A percentile compares a stretch with the other conserved stretches of the same genome.
phyloP scores from a whole-genome alignment of 768 basidiomycete species.

The Leccinum olivaceopallidum region DNA sequence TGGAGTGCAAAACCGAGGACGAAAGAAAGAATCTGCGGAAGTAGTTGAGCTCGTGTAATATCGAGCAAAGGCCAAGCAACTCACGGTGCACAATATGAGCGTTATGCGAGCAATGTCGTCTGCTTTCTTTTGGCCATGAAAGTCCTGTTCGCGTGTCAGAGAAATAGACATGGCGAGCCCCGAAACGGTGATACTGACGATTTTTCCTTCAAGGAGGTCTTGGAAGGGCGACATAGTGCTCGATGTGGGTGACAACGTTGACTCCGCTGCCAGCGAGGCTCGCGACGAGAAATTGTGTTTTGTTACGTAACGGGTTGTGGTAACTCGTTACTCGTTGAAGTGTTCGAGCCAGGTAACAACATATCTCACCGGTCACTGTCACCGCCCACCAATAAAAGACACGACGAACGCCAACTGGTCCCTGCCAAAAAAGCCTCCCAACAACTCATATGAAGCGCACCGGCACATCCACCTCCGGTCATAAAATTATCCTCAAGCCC shows the following conservation, averaged over 20 bases:
- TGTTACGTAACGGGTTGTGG: constrained; percentile 21
- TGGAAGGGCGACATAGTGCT: constrained; percentile 26
- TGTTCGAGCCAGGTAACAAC: neutral
- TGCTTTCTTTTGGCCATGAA: constrained; percentile 31
- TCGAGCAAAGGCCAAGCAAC: constrained; percentile 5
- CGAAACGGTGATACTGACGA: constrained; percentile 17
- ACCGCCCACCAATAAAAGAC: neutral
- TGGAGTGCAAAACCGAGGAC: constrained; percentile 30
- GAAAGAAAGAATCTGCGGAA: constrained; percentile 31
- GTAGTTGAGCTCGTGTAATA: neutral
- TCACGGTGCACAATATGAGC: constrained; percentile 27
- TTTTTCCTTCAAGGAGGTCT: constrained; percentile 33
- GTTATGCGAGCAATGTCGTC: constrained; percentile 27
- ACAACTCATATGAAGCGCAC: constrained; percentile 24
- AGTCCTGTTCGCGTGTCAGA: constrained; percentile 26
- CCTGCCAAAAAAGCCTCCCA: neutral
- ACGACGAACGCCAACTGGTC: neutral
- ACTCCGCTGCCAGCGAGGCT: no score
- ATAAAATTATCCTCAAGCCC: constrained; percentile 44
- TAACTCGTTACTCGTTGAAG: neutral
- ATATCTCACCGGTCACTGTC: neutral
- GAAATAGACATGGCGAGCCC: neutral
- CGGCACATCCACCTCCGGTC: constrained; percentile 22
- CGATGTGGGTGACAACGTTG: constrained; percentile 3
- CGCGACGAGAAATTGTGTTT: no score